Percentiles rank a stretch among this genome's conserved stretches.
Conservation (phyloP, 352 stramenopile genomes). For the Aphanomyces stellatus region DNA sequence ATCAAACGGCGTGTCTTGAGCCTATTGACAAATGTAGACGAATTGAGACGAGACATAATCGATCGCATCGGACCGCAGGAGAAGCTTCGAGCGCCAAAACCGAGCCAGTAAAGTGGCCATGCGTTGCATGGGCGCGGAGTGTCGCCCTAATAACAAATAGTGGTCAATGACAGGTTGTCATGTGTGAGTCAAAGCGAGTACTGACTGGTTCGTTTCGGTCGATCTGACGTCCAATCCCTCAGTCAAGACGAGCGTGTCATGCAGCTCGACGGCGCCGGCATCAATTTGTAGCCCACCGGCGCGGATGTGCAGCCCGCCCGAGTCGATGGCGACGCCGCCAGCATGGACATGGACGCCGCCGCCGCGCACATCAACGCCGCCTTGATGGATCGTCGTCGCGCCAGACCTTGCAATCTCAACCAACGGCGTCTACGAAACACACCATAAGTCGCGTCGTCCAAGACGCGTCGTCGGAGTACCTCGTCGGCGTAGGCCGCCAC, state of each 20-base stretch:
- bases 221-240: slow-evolving; percentile 48
- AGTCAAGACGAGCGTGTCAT: slow-evolving; percentile 35
- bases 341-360: slow-evolving; percentile 47
- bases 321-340: slow-evolving; percentile 49
- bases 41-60: too few relatives aligned
- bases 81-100: slow-evolving; percentile 5
- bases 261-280: slow-evolving; percentile 37
- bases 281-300: slow-evolving; percentile 49
- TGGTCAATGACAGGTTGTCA: not conserved
- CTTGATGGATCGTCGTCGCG: slow-evolving; percentile 39
- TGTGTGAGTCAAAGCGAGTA: not conserved
- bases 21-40: too few relatives aligned
- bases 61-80: not conserved
- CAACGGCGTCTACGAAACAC: slow-evolving; percentile 21
- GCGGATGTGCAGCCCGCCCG: slow-evolving; percentile 44
- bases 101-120: not conserved
- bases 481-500: not conserved
- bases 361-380: slow-evolving; percentile 39
- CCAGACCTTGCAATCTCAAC: slow-evolving; percentile 55
- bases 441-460: not conserved
- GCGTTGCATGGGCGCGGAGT: not conserved
- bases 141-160: slow-evolving; percentile 3
- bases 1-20: slow-evolving; percentile 31
- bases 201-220: not conserved
- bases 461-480: not conserved